These are phyloP conservation scores for Oryza coarctata DNA, from an alignment of 176 grass and related monocot species.

Conservation along the genomic window DNA sequence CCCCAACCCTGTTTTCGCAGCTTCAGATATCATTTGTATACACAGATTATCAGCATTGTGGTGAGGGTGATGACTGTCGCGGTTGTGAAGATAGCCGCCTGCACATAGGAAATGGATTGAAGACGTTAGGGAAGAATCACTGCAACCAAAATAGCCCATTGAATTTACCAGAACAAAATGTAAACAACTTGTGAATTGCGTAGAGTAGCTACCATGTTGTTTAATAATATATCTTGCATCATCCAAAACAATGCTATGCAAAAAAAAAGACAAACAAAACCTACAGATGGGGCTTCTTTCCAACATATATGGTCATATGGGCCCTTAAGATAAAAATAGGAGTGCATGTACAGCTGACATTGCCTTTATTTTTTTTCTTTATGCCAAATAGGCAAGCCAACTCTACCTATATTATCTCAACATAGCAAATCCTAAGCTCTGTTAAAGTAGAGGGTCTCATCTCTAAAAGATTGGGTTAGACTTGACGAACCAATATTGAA, in stretches of 20 bases:
- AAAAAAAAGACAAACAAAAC: slow-evolving; percentile 7
- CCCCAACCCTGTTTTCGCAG: background rate
- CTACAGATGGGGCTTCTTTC: background rate
- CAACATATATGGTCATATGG: background rate
- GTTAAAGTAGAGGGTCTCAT: too few species aligned
- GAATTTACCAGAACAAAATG: background rate
- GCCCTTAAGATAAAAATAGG: background rate
- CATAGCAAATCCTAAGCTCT: too few species aligned
- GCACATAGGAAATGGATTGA: background rate
- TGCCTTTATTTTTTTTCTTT: background rate
- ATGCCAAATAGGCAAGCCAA: background rate
- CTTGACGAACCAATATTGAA: too few species aligned
- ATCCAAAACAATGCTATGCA: background rate
- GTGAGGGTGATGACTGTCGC: slow-evolving; percentile 10
- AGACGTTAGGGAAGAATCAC: background rate
- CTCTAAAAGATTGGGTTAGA: too few species aligned
- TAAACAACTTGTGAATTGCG: background rate
- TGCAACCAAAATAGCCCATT: background rate
- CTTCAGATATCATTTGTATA: slow-evolving; percentile 26
- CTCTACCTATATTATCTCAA: too few species aligned
- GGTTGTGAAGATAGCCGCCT: slow-evolving; percentile 43
- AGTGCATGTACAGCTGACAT: background rate
- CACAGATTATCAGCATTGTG: slow-evolving; percentile 32
- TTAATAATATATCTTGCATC: background rate
- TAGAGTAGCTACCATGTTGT: background rate